phyloP scores from a whole-genome alignment of 331 rosid genomes.

The Malus hybrid region DNA sequence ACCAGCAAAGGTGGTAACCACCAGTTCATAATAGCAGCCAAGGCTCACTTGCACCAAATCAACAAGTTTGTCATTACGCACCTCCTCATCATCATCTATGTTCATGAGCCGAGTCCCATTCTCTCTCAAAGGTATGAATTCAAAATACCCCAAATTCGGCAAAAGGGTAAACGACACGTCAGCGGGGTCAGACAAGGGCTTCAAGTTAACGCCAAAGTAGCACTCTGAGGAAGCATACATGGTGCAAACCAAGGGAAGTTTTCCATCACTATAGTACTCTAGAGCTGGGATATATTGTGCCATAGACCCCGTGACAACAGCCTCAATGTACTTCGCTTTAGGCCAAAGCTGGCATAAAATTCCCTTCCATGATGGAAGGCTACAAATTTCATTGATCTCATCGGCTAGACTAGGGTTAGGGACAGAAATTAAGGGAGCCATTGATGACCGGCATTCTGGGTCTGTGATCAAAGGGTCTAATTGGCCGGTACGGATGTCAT shows the following conservation, averaged over 20 bases:
- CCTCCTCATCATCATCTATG: constrained; percentile 45
- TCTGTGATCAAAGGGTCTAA: constrained; percentile 51
- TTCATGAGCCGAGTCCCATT: constrained; percentile 63
- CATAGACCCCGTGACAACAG: constrained; percentile 88
- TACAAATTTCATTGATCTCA: constrained; percentile 45
- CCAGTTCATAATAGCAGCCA: constrained; percentile 73
- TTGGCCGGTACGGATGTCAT: constrained; percentile 51
- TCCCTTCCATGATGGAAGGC: constrained; percentile 62
- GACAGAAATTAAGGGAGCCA: constrained; percentile 38
- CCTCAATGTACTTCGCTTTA: constrained; percentile 80
- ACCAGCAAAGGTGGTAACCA: constrained; percentile 91
- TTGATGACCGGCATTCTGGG: constrained; percentile 45
- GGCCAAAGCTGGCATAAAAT: constrained; percentile 79
- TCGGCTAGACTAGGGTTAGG: constrained; percentile 53
- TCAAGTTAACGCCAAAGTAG: constrained; percentile 78
- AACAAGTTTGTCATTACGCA: constrained; percentile 54
- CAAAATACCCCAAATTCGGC: constrained; percentile 87
- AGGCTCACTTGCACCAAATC: constrained; percentile 56
- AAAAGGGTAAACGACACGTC: constrained; percentile 72
- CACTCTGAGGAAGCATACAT: constrained; percentile 94
- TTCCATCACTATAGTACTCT: constrained; percentile 62
- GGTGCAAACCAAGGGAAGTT: constrained; percentile 64
- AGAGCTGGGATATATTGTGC: constrained; percentile 83
- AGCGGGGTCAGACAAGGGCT: constrained; percentile 58
- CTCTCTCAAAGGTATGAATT: constrained; percentile 71